Conservation (phyloP, 2,329 filamentous ascomycete genomes). For the Hypoxylon sp. region DNA sequence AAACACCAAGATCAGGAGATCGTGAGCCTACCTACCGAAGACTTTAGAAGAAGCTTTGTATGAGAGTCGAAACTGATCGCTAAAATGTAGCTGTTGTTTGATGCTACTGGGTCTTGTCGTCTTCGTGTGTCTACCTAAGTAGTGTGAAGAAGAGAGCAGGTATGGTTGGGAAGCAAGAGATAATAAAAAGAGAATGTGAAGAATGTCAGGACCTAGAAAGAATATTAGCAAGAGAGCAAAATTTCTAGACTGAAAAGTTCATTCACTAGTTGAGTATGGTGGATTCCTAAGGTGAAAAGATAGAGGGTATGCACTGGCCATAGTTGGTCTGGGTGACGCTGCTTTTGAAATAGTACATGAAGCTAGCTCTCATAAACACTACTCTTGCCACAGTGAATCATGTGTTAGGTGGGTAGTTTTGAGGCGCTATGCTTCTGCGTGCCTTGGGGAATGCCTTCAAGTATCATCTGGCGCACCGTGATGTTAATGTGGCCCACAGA, state of each 20-base stretch:
- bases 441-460: too few species aligned
- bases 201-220: too few species aligned
- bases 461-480: background rate
- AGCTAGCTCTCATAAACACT: background rate
- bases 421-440: background rate
- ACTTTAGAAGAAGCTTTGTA: background rate
- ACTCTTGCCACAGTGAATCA: background rate
- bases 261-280: background rate
- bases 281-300: background rate
- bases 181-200: too few species aligned
- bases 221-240: background rate
- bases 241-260: background rate
- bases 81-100: too few species aligned
- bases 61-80: background rate
- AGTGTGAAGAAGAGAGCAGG: background rate
- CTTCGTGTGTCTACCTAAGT: background rate
- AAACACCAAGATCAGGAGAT: background rate
- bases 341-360: background rate
- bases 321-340: background rate
- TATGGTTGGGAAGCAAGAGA: background rate
- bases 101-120: background rate
- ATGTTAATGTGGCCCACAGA: background rate
- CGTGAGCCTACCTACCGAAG: background rate
- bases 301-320: background rate
- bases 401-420: background rate